A percentile compares a stretch with the other conserved stretches of the same genome.
Evolutionary conservation across 1,139 yeast genomes (phyloP).

Genomic region (Scheffersomyces illinoinensis): DNA sequence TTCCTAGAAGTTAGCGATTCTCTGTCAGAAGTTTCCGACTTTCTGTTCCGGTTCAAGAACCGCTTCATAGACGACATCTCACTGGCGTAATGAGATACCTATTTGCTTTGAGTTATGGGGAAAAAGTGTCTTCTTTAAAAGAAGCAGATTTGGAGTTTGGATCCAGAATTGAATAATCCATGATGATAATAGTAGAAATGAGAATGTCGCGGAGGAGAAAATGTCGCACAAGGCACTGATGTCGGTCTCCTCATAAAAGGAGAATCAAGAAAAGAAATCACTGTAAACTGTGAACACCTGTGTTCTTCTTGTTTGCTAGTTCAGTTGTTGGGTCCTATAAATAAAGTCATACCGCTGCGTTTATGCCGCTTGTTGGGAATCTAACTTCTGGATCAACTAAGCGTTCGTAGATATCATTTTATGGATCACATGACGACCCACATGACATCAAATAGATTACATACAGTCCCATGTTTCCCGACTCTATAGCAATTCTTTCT

Average conservation of each 20-base stretch:
- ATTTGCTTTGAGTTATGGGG: not conserved
- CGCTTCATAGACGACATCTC: slow-evolving; percentile 9
- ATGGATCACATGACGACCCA: too few species aligned
- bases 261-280: not conserved
- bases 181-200: not conserved
- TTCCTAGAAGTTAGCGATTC: slow-evolving; percentile 1
- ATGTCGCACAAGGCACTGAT: not conserved
- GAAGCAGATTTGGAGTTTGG: not conserved
- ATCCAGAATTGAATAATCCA: not conserved
- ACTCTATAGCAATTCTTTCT: too few species aligned
- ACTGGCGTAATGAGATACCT: not conserved
- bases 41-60: slow-evolving; percentile 4
- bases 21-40: not conserved
- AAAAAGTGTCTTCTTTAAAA: not conserved
- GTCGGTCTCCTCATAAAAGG: not conserved
- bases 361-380: too few species aligned
- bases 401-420: too few species aligned
- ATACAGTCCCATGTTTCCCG: too few species aligned
- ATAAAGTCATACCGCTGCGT: too few species aligned
- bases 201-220: not conserved
- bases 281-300: not conserved
- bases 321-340: not conserved
- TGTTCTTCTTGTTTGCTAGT: not conserved
- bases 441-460: too few species aligned
- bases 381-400: too few species aligned